A percentile compares a stretch with the other conserved stretches of the same genome.
Conservation (phyloP, 1,284 basidiomycete species). For the Boletus semigastroideus region DNA sequence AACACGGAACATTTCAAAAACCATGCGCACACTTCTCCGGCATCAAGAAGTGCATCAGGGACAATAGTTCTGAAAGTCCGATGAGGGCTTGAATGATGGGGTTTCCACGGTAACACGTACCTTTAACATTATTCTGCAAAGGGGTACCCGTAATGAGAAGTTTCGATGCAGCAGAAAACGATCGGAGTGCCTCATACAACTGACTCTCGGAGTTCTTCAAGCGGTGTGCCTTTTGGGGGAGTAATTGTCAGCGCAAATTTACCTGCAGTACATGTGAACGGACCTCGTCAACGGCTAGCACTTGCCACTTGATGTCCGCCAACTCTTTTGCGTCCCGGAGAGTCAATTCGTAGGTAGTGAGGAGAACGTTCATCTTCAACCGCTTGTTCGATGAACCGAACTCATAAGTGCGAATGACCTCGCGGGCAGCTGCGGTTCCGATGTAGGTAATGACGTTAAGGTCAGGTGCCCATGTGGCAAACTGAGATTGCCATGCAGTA, state of each 20-base stretch:
- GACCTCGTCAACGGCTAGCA: slow-evolving; percentile 93
- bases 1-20: neutral
- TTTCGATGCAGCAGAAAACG: slow-evolving; percentile 89
- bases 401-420: slow-evolving; percentile 91
- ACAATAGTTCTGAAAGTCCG: slow-evolving; percentile 73
- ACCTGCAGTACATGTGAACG: slow-evolving; percentile 16
- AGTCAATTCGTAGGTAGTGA: slow-evolving; percentile 98
- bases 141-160: slow-evolving; percentile 98
- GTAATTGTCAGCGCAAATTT: slow-evolving; percentile 9
- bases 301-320: slow-evolving; percentile 96
- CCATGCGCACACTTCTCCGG: slow-evolving; percentile 86
- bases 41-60: slow-evolving; percentile 98
- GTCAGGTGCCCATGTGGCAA: slow-evolving; percentile 94
- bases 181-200: slow-evolving; percentile 90
- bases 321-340: slow-evolving; percentile 90
- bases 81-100: slow-evolving; percentile 8
- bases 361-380: slow-evolving; percentile 94
- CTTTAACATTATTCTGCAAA: slow-evolving; percentile 98
- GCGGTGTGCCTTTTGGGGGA: slow-evolving; percentile 76
- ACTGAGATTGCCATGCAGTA: slow-evolving; percentile 97
- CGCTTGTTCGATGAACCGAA: slow-evolving; percentile 87
- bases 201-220: slow-evolving; percentile 98
- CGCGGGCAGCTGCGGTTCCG: slow-evolving; percentile 85
- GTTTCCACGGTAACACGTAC: slow-evolving; percentile 42
- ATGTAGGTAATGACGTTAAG: slow-evolving; percentile 98